Evolutionary conservation across 345 rosid species (phyloP), one percentile per base, ranked within the genome.

Genomic region (Nephelium lappaceum): DNA sequence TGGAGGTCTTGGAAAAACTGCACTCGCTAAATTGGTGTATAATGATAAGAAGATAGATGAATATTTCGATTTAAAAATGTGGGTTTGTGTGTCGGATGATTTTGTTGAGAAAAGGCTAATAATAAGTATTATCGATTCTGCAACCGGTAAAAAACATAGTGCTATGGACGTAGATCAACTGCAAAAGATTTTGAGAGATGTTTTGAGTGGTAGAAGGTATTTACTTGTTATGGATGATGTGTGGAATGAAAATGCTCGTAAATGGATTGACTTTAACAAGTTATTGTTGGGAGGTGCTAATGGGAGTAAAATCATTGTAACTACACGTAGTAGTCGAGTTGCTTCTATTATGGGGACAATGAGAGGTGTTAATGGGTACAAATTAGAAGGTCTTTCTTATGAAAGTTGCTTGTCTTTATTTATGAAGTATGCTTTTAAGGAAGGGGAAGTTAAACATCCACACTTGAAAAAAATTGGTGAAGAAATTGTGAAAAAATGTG

Each of bases 401-500:
- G 25, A 78, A 11, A 25, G 51, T 11, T 77, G 67, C n/a, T 15
- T 70, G 36, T 27, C 53, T 1, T 14, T 78, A 63, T 71, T 70
- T 47, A 15, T 41, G 18, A 71, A 71, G 2, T 71, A 11, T 16
- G 61, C 62, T 25, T 51, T 71, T 24, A 47, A 5, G 11, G 43
- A 49, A 25, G 74, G 74, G 4, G 21, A 49, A 23, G 73, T 0
- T 43, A 0, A 3, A 9, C 15, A 47, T 45, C 51, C 51, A 12
- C 47, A 76, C 15, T 64, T 73, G 1, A 47, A 45, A 24, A 41
- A 27, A 58, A 76, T 81, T 16, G 85, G 82, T 7, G 10, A 51
- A 15, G 73, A 82, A 23, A 86, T 86, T 4, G 77, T 84, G 38
- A 73, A 2, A 27, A 86, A 84, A 47, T 86, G 89, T 0, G 82